These are phyloP conservation scores for Penicillium simplicissimum DNA, from an alignment of 495 filamentous ascomycete species.

Conservation along the genomic window DNA sequence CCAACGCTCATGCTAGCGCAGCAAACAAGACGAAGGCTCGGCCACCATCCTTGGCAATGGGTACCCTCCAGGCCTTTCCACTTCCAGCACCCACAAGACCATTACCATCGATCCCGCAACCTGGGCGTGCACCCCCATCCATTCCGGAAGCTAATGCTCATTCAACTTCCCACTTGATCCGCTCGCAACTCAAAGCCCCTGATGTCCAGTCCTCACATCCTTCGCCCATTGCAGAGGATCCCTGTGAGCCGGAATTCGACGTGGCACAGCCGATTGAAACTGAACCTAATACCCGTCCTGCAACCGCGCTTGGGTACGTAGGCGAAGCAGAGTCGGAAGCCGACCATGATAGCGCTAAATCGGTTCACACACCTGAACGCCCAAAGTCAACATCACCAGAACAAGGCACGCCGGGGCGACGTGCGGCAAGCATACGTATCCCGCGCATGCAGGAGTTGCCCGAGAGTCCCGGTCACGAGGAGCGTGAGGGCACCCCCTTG, in stretches of 20 bases:
- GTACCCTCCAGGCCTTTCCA: conserved; percentile 41
- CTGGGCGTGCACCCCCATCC: conserved; percentile 1
- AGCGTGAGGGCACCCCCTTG: conserved; percentile 12
- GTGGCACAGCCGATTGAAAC: not conserved
- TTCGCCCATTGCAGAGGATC: conserved; percentile 20
- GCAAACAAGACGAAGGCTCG: conserved; percentile 21
- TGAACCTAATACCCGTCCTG: not conserved
- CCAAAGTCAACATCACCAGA: conserved; percentile 20
- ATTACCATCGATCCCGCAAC: conserved; percentile 36
- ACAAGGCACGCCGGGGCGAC: conserved; percentile 14
- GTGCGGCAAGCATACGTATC: conserved; percentile 21
- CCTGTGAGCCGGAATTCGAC: conserved; percentile 3
- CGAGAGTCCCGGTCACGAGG: conserved; percentile 11
- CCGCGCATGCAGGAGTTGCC: conserved; percentile 21
- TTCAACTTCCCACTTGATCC: conserved; percentile 4
- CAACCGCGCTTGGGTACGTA: conserved; percentile 16
- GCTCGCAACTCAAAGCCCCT: conserved; percentile 6
- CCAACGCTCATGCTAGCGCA: conserved; percentile 5
- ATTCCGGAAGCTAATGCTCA: conserved; percentile 11
- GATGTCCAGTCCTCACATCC: conserved; percentile 19
- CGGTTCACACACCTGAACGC: conserved; percentile 15
- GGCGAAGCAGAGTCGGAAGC: conserved; percentile 11
- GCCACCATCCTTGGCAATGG: conserved; percentile 31
- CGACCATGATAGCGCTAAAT: conserved; percentile 15
- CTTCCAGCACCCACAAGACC: conserved; percentile 42